Evolutionary conservation across 2,329 filamentous ascomycete genomes (phyloP).

Genomic region (Neophaeococcomyces mojaviensis): DNA sequence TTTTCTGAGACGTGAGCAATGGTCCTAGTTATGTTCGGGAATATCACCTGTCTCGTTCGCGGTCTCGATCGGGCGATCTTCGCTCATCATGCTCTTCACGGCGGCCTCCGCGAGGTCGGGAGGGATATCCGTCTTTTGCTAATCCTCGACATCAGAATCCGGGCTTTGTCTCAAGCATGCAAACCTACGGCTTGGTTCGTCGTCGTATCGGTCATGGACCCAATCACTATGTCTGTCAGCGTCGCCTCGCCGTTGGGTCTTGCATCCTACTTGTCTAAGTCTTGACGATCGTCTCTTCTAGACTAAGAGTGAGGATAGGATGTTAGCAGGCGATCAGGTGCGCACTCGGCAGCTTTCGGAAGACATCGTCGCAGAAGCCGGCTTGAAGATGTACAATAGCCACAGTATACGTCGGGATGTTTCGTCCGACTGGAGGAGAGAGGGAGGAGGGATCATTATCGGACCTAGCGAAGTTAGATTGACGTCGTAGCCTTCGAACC

Average conservation of each 20-base stretch:
- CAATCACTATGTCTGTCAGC: constrained; percentile 59
- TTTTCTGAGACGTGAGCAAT: constrained; percentile 35
- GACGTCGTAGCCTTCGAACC: constrained; percentile 1
- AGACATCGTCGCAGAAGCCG: neutral
- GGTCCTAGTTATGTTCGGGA: constrained; percentile 13
- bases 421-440: constrained; percentile 18
- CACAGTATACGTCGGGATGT: constrained; percentile 14
- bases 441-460: constrained; percentile 36
- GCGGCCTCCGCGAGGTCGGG: constrained; percentile 31
- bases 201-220: constrained; percentile 87
- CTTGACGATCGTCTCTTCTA: constrained; percentile 38
- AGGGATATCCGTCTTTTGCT: constrained; percentile 27
- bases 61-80: constrained; percentile 27
- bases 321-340: constrained; percentile 39
- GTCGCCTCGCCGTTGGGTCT: constrained; percentile 9
- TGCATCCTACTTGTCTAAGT: constrained; percentile 36
- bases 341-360: constrained; percentile 8
- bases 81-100: constrained; percentile 29
- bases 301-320: constrained; percentile 36
- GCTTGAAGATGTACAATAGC: constrained; percentile 27
- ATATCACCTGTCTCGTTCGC: constrained; percentile 27
- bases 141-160: constrained; percentile 10
- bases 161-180: neutral
- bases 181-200: constrained; percentile 49
- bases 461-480: constrained; percentile 14